Percentiles rank a stretch among this genome's conserved stretches.
These are phyloP conservation scores for Pestalotiopsis sp. DNA, from an alignment of 2,329 filamentous ascomycete species.

Conservation along the genomic window DNA sequence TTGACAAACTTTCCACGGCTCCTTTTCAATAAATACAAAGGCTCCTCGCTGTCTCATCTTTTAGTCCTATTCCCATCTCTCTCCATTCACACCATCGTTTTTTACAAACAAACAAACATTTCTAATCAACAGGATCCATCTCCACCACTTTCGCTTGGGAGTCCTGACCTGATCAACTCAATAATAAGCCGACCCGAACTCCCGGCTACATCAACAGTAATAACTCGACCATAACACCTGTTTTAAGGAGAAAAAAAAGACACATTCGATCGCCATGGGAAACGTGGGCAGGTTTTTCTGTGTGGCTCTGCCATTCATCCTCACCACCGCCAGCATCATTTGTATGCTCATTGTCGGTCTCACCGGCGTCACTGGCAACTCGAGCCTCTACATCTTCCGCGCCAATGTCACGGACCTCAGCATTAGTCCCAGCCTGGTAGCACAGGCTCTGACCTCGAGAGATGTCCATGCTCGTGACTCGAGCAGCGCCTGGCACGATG, in stretches of 20 bases:
- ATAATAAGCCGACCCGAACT: background rate
- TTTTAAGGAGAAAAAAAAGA: background rate
- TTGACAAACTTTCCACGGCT: background rate
- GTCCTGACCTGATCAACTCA: background rate
- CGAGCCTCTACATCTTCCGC: slow-evolving; percentile 58
- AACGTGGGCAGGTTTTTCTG: slow-evolving; percentile 76
- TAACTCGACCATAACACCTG: background rate
- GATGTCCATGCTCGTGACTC: background rate
- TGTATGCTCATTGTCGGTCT: slow-evolving; percentile 63
- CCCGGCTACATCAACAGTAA: background rate
- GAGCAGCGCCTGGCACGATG: background rate
- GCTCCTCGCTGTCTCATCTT: background rate
- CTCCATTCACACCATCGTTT: background rate
- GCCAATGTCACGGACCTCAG: slow-evolving; percentile 66
- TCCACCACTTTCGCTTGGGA: slow-evolving; percentile 1
- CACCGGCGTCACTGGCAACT: slow-evolving; percentile 57
- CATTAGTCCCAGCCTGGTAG: slow-evolving; percentile 42
- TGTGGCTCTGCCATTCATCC: slow-evolving; percentile 82
- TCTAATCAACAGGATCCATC: background rate
- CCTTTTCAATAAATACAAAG: background rate
- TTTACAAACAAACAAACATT: background rate
- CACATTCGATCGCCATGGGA: slow-evolving; percentile 47
- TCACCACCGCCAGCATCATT: slow-evolving; percentile 78
- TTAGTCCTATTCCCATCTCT: background rate
- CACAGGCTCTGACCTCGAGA: background rate